A percentile compares a stretch with the other conserved stretches of the same genome.
Conservation (phyloP, 768 basidiomycete genomes). For the Rhodocollybia butyracea region DNA sequence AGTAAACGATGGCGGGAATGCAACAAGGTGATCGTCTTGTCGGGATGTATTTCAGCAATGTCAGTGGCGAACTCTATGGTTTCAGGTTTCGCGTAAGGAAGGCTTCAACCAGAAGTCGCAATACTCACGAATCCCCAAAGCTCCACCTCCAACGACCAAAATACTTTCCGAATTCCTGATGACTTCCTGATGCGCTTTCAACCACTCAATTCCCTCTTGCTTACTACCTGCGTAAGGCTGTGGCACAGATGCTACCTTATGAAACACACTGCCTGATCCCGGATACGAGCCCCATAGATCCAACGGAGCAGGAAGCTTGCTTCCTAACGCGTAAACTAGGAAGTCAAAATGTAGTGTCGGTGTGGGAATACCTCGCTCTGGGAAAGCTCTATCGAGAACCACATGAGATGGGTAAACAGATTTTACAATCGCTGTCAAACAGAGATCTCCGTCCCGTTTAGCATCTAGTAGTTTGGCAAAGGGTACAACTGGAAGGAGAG, state of each 20-base stretch:
- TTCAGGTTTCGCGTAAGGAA: not conserved
- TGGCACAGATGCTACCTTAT: not conserved
- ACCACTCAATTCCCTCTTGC: conserved; percentile 45
- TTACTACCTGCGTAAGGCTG: conserved; percentile 40
- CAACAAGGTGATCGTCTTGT: conserved; percentile 52
- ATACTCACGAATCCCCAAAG: conserved; percentile 65
- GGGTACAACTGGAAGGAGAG: conserved; percentile 42
- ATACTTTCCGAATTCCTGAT: conserved; percentile 48
- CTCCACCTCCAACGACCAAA: conserved; percentile 69
- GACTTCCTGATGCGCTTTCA: conserved; percentile 44
- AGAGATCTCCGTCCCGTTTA: not conserved
- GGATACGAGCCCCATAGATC: conserved; percentile 44
- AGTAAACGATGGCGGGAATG: conserved; percentile 57
- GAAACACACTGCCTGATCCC: not conserved
- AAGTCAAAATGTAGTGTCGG: conserved; percentile 48
- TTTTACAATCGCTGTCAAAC: not conserved
- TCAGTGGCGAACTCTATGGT: conserved; percentile 60
- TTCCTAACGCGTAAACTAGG: conserved; percentile 59
- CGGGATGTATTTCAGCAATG: conserved; percentile 50
- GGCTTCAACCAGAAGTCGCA: not conserved
- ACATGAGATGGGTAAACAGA: conserved; percentile 28
- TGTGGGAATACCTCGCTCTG: conserved; percentile 38
- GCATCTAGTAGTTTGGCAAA: conserved; percentile 37
- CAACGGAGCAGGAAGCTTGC: conserved; percentile 50
- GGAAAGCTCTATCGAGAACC: conserved; percentile 45